Conservation (phyloP, 169 alveolate species). For the Cyclospora cayetanensis region DNA sequence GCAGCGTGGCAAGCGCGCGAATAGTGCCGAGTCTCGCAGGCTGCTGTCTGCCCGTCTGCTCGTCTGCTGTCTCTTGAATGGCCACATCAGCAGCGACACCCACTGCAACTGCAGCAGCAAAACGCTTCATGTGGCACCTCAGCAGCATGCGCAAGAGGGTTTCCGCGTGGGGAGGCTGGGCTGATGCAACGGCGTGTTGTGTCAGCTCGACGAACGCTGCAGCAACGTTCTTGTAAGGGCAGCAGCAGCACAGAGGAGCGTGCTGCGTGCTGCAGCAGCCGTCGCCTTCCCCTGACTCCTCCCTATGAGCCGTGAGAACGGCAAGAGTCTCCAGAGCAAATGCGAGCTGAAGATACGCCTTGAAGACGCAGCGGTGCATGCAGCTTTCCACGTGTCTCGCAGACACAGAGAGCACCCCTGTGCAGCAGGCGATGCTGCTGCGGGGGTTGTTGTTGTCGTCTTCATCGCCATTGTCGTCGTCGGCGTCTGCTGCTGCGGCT, state of each 20-base stretch:
- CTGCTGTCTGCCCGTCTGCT: not conserved
- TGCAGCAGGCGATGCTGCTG: no score
- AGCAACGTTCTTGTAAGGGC: not conserved
- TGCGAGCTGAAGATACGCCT: not conserved
- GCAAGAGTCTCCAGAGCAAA: not conserved
- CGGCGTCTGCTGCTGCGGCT: slow-evolving; percentile 8
- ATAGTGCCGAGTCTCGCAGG: not conserved
- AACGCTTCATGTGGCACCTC: not conserved
- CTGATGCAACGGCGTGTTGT: not conserved
- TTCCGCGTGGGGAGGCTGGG: not conserved
- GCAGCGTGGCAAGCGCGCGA: not conserved
- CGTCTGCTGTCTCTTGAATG: not conserved
- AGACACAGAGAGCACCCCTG: not conserved
- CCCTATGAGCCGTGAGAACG: slow-evolving; percentile 9
- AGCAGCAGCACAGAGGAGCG: not conserved
- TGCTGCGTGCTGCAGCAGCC: not conserved
- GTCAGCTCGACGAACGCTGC: not conserved
- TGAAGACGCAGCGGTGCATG: not conserved
- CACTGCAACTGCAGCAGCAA: not conserved
- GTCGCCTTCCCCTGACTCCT: not conserved
- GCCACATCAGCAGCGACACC: not conserved
- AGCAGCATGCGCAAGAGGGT: not conserved
- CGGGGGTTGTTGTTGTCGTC: not conserved
- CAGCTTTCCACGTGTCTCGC: not conserved
- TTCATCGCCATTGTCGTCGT: not conserved